phyloP scores from a whole-genome alignment of 2,329 filamentous ascomycete genomes.

The Colletotrichum navitas region DNA sequence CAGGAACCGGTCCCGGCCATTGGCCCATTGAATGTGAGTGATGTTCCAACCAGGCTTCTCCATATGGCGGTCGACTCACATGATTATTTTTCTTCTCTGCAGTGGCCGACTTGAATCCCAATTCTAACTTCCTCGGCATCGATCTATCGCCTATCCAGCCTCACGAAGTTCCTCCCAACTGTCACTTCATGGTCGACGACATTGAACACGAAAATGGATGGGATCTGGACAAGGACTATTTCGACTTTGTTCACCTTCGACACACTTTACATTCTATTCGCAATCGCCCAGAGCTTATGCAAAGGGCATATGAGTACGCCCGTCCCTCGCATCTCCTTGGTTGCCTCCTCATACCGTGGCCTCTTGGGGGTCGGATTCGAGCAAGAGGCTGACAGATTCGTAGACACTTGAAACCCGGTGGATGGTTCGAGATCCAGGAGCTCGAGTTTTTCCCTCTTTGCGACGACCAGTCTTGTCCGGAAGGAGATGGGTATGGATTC shows the following conservation, averaged over 20 bases:
- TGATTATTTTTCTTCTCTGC: not conserved
- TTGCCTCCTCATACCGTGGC: not conserved
- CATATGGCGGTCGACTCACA: constrained; percentile 38
- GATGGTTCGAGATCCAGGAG: constrained; percentile 64
- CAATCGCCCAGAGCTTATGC: constrained; percentile 56
- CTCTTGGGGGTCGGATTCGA: not conserved
- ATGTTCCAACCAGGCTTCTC: not conserved
- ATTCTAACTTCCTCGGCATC: constrained; percentile 60
- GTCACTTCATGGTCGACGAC: constrained; percentile 65
- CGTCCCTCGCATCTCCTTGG: not conserved
- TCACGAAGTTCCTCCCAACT: constrained; percentile 63
- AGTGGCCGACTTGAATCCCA: constrained; percentile 63
- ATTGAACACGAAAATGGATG: constrained; percentile 65
- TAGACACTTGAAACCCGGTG: constrained; percentile 65
- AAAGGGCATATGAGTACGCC: constrained; percentile 57
- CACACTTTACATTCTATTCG: constrained; percentile 60
- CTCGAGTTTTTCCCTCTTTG: constrained; percentile 56
- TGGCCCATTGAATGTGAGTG: constrained; percentile 65
- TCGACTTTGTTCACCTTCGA: constrained; percentile 64
- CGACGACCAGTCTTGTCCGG: constrained; percentile 59
- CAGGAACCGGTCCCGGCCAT: constrained; percentile 64
- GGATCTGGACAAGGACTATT: constrained; percentile 59
- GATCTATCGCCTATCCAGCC: constrained; percentile 67
- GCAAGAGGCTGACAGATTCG: not conserved
- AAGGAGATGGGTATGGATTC: constrained; percentile 58